Evolutionary conservation across 129 eudicot genomes (phyloP).

Genomic region (Apium graveolens): DNA sequence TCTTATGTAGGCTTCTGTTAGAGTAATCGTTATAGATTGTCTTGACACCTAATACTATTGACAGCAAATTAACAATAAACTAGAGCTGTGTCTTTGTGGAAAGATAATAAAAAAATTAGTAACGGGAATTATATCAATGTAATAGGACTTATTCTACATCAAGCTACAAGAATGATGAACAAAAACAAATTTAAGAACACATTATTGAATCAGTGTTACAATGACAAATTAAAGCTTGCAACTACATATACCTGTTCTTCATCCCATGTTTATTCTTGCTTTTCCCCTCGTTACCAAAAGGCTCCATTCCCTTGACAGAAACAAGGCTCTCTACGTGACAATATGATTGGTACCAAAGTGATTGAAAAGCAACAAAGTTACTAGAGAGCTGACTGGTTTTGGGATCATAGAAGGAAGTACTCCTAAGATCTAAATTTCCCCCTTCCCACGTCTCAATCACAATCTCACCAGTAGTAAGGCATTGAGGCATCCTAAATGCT

Average conservation of each 20-base stretch:
- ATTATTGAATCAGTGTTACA: neutral
- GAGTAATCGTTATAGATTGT: neutral
- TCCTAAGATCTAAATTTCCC: neutral
- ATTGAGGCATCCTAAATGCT: neutral
- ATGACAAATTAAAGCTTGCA: neutral
- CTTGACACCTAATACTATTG: neutral
- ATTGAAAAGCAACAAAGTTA: neutral
- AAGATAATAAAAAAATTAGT: neutral
- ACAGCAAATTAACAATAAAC: neutral
- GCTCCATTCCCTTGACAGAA: neutral
- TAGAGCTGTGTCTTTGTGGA: neutral
- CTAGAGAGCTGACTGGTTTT: neutral
- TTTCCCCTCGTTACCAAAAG: neutral
- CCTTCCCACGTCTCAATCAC: neutral
- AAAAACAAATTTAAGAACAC: neutral
- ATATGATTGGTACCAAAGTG: neutral
- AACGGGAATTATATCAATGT: neutral
- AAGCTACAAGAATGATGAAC: neutral
- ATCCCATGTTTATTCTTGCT: neutral
- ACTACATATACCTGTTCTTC: neutral
- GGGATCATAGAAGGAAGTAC: neutral
- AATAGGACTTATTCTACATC: neutral
- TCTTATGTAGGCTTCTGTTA: neutral
- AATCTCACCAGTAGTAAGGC: neutral
- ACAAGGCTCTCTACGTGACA: slow-evolving; percentile 1